Percentiles rank a stretch among this genome's conserved stretches.
These are phyloP conservation scores for Suillus subaureus DNA, from an alignment of 768 basidiomycete genomes.

Conservation along the genomic window DNA sequence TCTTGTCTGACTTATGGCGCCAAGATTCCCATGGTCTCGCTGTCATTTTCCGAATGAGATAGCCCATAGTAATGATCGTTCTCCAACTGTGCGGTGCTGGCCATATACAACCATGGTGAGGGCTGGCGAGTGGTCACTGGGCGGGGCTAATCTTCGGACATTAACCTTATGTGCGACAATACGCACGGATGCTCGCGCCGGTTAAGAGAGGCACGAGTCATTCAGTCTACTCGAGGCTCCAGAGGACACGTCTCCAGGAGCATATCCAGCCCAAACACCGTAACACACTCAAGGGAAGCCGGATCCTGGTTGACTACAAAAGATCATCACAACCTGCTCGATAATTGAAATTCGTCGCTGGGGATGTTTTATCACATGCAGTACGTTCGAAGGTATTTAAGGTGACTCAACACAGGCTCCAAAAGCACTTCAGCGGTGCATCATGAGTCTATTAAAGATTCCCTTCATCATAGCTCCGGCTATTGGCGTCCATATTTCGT, in stretches of 20 bases:
- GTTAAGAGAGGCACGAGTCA: neutral
- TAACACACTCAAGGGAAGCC: neutral
- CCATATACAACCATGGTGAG: neutral
- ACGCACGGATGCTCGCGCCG: neutral
- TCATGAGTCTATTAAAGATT: conserved; percentile 39
- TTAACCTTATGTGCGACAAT: neutral
- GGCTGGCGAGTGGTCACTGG: too few relatives aligned
- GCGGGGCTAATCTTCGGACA: neutral
- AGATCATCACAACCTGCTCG: neutral
- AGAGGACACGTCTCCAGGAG: neutral
- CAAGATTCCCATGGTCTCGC: neutral
- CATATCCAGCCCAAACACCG: neutral
- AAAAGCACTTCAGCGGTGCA: neutral
- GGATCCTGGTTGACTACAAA: neutral
- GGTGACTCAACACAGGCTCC: too few relatives aligned
- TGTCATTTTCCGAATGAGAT: neutral
- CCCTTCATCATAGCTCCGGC: conserved; percentile 44
- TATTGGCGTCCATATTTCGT: conserved; percentile 41
- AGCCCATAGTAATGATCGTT: neutral
- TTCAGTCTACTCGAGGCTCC: neutral
- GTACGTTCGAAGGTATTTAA: neutral
- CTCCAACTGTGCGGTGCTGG: neutral
- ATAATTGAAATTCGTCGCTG: neutral
- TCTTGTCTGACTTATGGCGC: neutral
- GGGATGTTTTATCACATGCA: neutral